Evolutionary conservation across 2,329 filamentous ascomycete species (phyloP).

Genomic region (Beauveria scarabaeidicola): DNA sequence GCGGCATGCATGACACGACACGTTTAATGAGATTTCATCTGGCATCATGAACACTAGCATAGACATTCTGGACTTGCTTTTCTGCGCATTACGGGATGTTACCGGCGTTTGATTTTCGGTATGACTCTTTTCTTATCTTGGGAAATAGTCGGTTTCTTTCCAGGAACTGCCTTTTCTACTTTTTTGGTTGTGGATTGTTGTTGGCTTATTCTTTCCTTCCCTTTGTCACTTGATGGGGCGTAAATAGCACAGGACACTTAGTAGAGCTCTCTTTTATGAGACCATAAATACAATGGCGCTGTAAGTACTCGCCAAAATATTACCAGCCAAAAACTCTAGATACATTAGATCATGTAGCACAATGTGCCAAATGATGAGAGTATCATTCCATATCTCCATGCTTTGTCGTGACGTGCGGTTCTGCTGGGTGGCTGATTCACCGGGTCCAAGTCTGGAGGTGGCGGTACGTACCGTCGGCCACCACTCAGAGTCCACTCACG

Average conservation of each 20-base stretch:
- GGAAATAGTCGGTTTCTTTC: background rate
- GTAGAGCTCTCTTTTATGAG: slow-evolving; percentile 4
- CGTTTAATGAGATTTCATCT: slow-evolving; percentile 22
- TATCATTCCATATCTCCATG: too few species aligned
- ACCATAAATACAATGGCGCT: background rate
- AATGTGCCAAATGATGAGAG: too few species aligned
- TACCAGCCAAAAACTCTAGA: background rate
- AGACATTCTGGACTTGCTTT: slow-evolving; percentile 25
- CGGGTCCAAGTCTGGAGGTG: too few species aligned
- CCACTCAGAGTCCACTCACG: background rate
- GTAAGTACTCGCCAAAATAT: background rate
- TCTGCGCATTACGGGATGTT: slow-evolving; percentile 21
- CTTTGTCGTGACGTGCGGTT: too few species aligned
- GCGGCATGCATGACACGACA: slow-evolving; percentile 20
- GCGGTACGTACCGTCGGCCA: slow-evolving; percentile 4
- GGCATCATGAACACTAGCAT: slow-evolving; percentile 27
- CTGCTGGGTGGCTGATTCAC: background rate
- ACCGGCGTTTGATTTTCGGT: slow-evolving; percentile 22
- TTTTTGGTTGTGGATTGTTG: slow-evolving; percentile 11
- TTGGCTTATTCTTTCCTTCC: slow-evolving; percentile 22
- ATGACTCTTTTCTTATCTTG: background rate
- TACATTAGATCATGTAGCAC: too few species aligned
- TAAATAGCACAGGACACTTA: background rate
- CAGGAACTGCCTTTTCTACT: background rate
- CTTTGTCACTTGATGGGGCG: slow-evolving; percentile 18